These are phyloP conservation scores for Penicillium nordicum DNA, from an alignment of 2,329 filamentous ascomycete species.

Conservation along the genomic window DNA sequence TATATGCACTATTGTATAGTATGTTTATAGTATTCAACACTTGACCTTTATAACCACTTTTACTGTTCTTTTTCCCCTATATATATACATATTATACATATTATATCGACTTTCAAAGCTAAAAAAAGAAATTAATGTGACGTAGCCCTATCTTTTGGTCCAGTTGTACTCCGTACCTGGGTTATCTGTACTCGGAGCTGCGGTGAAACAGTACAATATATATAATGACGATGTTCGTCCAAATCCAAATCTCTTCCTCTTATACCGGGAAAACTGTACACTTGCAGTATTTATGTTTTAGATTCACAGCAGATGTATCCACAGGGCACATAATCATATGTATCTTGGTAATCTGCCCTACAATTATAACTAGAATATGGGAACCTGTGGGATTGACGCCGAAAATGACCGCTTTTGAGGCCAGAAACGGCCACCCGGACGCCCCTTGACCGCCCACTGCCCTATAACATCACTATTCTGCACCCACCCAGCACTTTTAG, in stretches of 20 bases:
- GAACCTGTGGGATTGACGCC: too few species aligned
- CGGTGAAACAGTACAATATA: background rate
- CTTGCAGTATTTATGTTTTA: background rate
- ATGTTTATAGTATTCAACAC: too few species aligned
- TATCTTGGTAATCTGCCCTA: background rate
- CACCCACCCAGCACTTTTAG: too few species aligned
- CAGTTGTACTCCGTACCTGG: background rate
- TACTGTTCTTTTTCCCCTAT: too few species aligned
- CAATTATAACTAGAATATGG: background rate
- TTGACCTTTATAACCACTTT: too few species aligned
- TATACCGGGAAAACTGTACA: background rate
- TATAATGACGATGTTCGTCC: background rate
- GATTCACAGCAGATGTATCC: background rate
- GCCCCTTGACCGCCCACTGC: too few species aligned
- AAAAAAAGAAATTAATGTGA: background rate
- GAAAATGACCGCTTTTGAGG: too few species aligned
- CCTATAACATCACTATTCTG: too few species aligned
- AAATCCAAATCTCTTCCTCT: background rate
- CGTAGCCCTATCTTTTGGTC: background rate
- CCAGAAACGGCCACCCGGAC: too few species aligned
- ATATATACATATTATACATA: background rate
- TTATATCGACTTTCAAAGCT: background rate
- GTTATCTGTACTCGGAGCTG: background rate
- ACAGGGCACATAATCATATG: background rate
- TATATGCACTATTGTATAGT: too few species aligned